Conservation (phyloP, 257 asterid genomes). For the Gentiana straminea region DNA sequence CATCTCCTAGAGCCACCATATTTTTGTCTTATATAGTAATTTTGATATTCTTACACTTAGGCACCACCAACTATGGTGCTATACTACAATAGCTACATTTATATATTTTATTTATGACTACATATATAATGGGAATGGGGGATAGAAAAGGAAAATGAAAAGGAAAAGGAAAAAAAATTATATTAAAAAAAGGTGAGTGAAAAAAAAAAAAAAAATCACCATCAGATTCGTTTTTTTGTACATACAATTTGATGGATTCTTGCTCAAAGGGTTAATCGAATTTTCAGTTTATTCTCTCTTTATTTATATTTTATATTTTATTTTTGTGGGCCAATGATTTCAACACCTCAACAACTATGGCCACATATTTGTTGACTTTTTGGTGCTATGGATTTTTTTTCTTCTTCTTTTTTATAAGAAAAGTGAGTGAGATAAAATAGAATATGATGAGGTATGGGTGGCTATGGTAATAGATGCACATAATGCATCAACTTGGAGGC, state of each 20-base stretch:
- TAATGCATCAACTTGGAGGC: too few relatives aligned
- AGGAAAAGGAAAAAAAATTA: constrained; percentile 1
- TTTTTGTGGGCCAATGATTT: constrained; percentile 12
- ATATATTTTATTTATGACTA: constrained; percentile 6
- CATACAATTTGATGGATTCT: constrained; percentile 5
- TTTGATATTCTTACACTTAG: constrained; percentile 20
- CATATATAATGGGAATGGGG: constrained; percentile 4
- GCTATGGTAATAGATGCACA: neutral
- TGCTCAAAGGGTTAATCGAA: neutral
- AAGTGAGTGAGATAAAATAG: constrained; percentile 3
- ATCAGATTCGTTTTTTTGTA: constrained; percentile 12
- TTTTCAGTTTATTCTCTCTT: neutral
- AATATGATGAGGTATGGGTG: constrained; percentile 13
- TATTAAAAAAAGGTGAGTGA: constrained; percentile 1
- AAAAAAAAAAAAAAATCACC: constrained; percentile 7
- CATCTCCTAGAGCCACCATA: constrained; percentile 27
- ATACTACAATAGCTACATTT: constrained; percentile 20
- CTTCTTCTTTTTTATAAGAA: constrained; percentile 1
- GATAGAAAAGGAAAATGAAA: neutral
- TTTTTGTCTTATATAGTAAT: constrained; percentile 39
- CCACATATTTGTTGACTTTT: constrained; percentile 6
- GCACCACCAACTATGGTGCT: constrained; percentile 35
- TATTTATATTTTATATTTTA: too few relatives aligned
- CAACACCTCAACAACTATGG: neutral
- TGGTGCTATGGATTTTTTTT: constrained; percentile 3